Conservation (phyloP, 2,329 filamentous ascomycete species). For the Calonectria fujianensis region DNA sequence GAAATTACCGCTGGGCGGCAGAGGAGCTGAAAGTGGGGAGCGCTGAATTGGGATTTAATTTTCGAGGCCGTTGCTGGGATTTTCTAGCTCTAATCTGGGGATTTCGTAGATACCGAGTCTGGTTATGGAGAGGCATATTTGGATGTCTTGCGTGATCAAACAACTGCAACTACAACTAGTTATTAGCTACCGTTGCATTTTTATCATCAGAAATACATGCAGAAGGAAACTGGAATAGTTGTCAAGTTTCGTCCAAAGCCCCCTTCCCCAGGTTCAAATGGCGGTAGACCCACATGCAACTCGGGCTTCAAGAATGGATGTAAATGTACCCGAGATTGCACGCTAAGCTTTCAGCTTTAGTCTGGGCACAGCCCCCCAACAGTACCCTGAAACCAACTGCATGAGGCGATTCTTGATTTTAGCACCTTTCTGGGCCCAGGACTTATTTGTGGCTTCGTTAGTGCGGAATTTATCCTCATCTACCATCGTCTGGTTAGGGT, state of each 20-base stretch:
- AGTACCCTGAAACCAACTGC: background rate
- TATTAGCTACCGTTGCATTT: background rate
- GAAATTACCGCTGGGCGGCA: background rate
- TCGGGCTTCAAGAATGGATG: background rate
- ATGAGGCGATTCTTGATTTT: background rate
- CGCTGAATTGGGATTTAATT: background rate
- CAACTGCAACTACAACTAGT: background rate
- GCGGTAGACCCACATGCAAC: background rate
- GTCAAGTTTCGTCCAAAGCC: background rate
- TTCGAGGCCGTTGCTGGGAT: background rate
- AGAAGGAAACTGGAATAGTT: background rate
- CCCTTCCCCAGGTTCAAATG: background rate
- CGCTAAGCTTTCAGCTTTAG: background rate
- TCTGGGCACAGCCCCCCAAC: background rate
- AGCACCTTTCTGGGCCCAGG: background rate
- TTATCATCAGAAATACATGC: no score
- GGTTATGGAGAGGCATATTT: background rate
- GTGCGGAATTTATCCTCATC: background rate
- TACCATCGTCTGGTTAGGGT: background rate
- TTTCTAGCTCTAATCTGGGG: background rate
- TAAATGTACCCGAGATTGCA: background rate
- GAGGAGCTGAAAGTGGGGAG: background rate
- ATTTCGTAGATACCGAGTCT: background rate
- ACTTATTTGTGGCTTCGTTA: background rate
- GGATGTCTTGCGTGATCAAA: no score